Evolutionary conservation across 208 protist species (phyloP).

Genomic region (Trypanosoma rangeli): DNA sequence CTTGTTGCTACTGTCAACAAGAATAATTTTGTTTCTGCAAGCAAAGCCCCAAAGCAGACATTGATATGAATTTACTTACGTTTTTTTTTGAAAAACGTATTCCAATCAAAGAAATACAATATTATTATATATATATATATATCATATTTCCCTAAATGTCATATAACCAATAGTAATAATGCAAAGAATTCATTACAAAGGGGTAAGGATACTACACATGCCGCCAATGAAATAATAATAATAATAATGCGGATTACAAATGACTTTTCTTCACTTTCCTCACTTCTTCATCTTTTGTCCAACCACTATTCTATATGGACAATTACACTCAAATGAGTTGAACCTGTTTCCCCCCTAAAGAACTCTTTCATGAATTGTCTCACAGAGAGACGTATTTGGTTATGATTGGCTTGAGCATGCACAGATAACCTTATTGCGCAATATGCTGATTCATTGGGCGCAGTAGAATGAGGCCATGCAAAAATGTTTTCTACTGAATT

Average conservation of each 20-base stretch:
- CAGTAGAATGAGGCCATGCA: conserved; percentile 64
- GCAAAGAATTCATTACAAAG: no score
- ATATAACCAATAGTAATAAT: not conserved
- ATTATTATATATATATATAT: conserved; percentile 28
- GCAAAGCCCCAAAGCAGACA: no score
- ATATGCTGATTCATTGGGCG: conserved; percentile 53
- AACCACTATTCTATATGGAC: conserved; percentile 34
- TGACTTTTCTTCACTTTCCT: not conserved
- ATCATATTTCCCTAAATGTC: not conserved
- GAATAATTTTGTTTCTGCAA: no score
- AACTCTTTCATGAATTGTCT: conserved; percentile 14
- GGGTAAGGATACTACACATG: no score
- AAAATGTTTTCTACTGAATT: conserved; percentile 24
- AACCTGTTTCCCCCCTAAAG: conserved; percentile 3
- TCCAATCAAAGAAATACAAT: no score
- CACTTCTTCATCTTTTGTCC: not conserved
- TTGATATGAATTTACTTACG: no score
- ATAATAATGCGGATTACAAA: conserved; percentile 15
- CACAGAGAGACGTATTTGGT: conserved; percentile 1
- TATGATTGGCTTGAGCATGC: conserved; percentile 26
- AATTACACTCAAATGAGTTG: conserved; percentile 23
- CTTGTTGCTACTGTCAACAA: no score
- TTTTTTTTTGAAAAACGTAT: no score
- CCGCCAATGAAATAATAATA: conserved; percentile 2
- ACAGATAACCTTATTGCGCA: conserved; percentile 33